Evolutionary conservation across 345 rosid species (phyloP).

Genomic region (Laguncularia racemosa): DNA sequence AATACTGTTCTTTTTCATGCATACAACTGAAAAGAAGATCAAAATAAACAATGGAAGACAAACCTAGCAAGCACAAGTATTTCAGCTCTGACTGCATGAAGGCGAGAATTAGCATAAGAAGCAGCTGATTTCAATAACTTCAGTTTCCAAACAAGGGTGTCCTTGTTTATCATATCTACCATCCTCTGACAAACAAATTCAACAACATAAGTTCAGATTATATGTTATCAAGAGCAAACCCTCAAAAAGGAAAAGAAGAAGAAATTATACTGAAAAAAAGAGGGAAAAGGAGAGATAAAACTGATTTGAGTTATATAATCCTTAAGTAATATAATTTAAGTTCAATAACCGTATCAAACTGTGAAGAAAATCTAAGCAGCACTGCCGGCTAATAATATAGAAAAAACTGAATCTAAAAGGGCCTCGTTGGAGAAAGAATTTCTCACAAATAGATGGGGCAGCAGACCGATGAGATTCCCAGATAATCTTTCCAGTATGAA

Average conservation of each 20-base stretch:
- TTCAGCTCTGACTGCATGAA: slow-evolving; percentile 47
- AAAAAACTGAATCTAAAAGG: no score
- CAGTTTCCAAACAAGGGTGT: slow-evolving; percentile 32
- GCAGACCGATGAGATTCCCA: background rate
- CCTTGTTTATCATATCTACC: slow-evolving; percentile 23
- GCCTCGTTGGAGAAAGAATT: no score
- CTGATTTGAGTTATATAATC: no score
- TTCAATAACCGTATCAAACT: no score
- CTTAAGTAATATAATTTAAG: no score
- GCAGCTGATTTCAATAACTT: slow-evolving; percentile 44
- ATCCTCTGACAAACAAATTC: slow-evolving; percentile 16
- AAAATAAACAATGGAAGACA: background rate
- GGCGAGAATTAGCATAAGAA: slow-evolving; percentile 43
- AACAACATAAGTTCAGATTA: no score
- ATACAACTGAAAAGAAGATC: background rate
- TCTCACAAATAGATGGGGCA: no score
- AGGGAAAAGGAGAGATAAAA: no score
- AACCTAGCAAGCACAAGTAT: slow-evolving; percentile 58
- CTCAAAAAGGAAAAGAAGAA: no score
- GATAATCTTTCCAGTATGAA: slow-evolving; percentile 38
- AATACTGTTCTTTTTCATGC: background rate
- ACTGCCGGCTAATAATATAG: no score
- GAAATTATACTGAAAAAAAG: no score
- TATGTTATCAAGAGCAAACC: background rate
- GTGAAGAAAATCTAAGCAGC: no score